Base-by-base conservation (phyloP, 768 basidiomycete species). In the Macrolepiota albuminosa region DNA sequence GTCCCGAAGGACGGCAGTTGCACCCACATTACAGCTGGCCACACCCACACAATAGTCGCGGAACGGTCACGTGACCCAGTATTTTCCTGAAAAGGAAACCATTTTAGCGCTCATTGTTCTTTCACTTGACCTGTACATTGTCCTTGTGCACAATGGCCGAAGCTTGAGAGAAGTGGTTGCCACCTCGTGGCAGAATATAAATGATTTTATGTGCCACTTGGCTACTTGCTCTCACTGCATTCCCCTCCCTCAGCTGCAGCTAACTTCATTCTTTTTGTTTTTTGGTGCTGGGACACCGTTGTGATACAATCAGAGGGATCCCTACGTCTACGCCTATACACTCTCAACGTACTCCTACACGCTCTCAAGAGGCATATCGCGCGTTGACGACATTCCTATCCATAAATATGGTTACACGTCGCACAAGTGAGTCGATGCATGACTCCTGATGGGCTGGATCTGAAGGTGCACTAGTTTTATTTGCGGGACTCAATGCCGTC, bases 401-500 rank as follows among this genome's bases (percentile, higher is more conserved):
- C 34, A 31, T n/a, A 24, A 64, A 58, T 57, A 75, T 74, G 73
- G 61, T 72, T 43, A 71, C 70, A 59, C 69, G 71, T 67, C 71
- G 73, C 54, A 68, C 74, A 46, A 60, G 74, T 75, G 59, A 64
- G 74, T 70, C 2, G 31, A 49, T 45, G 26, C 21, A 48, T 54
- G 26, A 6, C 10, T 48, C 31, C 5, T 2, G 2, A 26, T 51
- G n/a, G 43, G n/a, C 26, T 40, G 31, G 13, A 39, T 51, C 50
- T 31, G 57, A 59, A 45, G 57, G 33, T 53, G 14, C 18, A 46
- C 33, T 56, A 81, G 81, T 76, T 52, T 62, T 71, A 53, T 93
- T 93, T 73, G 79, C 89, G 68, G 85, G 83, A 64, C 84, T 95
- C 71, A 95, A 96, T 70, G 80, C 75, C 68, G 76, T 90, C 68